These are phyloP conservation scores for Trichoderma endophyticum DNA, from an alignment of 2,329 filamentous ascomycete genomes.

Conservation along the genomic window DNA sequence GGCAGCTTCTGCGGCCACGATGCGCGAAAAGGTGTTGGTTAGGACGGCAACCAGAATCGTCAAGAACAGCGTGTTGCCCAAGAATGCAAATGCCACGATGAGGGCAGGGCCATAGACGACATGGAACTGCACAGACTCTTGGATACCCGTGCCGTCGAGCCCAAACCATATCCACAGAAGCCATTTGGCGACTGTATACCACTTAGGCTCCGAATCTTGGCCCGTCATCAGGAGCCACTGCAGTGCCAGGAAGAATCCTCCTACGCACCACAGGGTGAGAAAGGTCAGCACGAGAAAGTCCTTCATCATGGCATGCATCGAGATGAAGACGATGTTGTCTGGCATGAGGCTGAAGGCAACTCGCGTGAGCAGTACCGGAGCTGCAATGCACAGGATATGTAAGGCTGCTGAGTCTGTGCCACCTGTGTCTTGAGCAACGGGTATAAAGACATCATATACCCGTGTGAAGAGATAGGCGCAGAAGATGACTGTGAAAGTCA, in stretches of 20 bases:
- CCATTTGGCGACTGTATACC: slow-evolving; percentile 66
- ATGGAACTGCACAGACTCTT: slow-evolving; percentile 57
- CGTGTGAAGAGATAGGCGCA: slow-evolving; percentile 58
- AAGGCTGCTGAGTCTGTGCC: slow-evolving; percentile 45
- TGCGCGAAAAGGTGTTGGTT: slow-evolving; percentile 67
- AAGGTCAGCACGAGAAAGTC: slow-evolving; percentile 67
- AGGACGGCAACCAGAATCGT: slow-evolving; percentile 73
- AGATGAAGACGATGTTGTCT: slow-evolving; percentile 73
- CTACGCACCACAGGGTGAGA: slow-evolving; percentile 66
- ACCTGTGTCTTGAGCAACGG: slow-evolving; percentile 34
- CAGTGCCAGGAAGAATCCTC: slow-evolving; percentile 66
- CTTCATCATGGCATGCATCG: slow-evolving; percentile 69
- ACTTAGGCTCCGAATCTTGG: slow-evolving; percentile 32
- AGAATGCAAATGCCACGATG: slow-evolving; percentile 70
- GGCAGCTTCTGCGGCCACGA: slow-evolving; percentile 65
- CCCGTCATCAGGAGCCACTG: slow-evolving; percentile 55
- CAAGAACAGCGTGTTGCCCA: slow-evolving; percentile 72
- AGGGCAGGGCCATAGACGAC: slow-evolving; percentile 63
- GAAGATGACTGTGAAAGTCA: slow-evolving; percentile 65
- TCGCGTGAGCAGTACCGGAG: slow-evolving; percentile 66
- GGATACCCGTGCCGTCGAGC: slow-evolving; percentile 59
- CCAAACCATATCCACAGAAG: slow-evolving; percentile 81
- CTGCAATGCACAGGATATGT: slow-evolving; percentile 63
- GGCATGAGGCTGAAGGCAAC: slow-evolving; percentile 71
- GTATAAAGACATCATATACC: slow-evolving; percentile 50